phyloP scores from a whole-genome alignment of 1,139 yeast genomes.

The Yarrowia galli region DNA sequence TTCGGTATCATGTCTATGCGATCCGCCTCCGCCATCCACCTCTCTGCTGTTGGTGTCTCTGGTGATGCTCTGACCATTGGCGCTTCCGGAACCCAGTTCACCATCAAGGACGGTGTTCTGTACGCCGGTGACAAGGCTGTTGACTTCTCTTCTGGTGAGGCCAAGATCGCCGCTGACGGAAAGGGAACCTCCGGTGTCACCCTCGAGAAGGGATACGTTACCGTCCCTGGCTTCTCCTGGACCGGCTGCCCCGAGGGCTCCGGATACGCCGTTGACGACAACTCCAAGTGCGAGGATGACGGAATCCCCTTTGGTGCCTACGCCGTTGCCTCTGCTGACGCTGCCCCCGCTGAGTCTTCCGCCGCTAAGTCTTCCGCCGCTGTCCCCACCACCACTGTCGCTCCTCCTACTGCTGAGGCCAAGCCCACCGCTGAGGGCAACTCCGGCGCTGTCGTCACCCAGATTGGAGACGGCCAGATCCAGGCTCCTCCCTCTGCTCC shows the following conservation, averaged over 20 bases:
- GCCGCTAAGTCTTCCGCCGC: not conserved
- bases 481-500: constrained; percentile 34
- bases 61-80: not conserved
- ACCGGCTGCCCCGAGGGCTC: constrained; percentile 9
- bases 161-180: constrained; percentile 19
- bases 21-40: constrained; percentile 28
- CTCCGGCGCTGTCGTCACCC: constrained; percentile 12
- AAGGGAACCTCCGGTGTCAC: constrained; percentile 27
- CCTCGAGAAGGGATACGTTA: constrained; percentile 16
- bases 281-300: constrained; percentile 2
- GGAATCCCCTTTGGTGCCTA: constrained; percentile 25
- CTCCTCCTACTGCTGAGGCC: too few relatives aligned
- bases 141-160: constrained; percentile 24
- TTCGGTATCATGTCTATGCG: constrained; percentile 31
- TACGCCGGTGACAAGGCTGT: constrained; percentile 9
- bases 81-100: not conserved
- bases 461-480: constrained; percentile 34
- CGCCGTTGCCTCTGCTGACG: not conserved
- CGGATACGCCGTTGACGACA: not conserved
- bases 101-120: constrained; percentile 35
- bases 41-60: not conserved
- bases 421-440: not conserved
- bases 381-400: not conserved
- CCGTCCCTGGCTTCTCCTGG: constrained; percentile 23
- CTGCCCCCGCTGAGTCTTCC: not conserved